Base-by-base conservation (phyloP, 169 alveolate genomes). In the Hepatocystis sp. region DNA sequence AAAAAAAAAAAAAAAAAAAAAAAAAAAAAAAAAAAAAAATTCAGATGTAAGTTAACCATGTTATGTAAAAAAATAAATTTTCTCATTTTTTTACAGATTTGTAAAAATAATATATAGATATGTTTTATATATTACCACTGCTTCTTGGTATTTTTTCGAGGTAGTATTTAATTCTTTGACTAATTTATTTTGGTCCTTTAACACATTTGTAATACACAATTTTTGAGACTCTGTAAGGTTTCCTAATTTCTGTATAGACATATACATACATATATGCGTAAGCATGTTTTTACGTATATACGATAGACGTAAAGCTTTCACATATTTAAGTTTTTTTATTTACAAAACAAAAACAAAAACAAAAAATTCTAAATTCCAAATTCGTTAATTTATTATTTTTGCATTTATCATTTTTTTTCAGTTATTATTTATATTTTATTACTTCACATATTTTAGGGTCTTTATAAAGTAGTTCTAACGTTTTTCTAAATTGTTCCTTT, bases 121-220 rank as follows among this genome's bases (percentile, higher is more conserved):
- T 44, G 4, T 27, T n/a, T 47, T 15, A 7, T 10, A 47, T 0
- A 11, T 47, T 56, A 71, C 86, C 86, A 71, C 86, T 25, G 86
- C 86, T 64, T 71, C 86, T 15, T 71, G 51, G 25, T 71, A 71
- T 23, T 71, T 71, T 36, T 39, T 71, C 34, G 76, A 71, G 46
- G 44, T 46, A 7, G 39, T 27, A n/a, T 58, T 40, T 52, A 51
- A 58, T 46, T 71, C 86, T 27, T 34, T 36, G 11, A 49, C 51
- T 51, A 71, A 58, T 13, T 71, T 40, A 51, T 28, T 44, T 44
- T 71, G 71, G 23, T 71, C 86, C 30, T 71, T 65, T 30, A 71
- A 36, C 47, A 71, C 13, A 19, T 40, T 71, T 15, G 52, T 52
- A 17, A 71, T 58, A 49, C 40, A 46, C 40, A 28, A 58, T 56